Evolutionary conservation across 805 yeast genomes (phyloP), one percentile per base, ranked within the genome.

Genomic region (Myxozyma mucilagina): DNA sequence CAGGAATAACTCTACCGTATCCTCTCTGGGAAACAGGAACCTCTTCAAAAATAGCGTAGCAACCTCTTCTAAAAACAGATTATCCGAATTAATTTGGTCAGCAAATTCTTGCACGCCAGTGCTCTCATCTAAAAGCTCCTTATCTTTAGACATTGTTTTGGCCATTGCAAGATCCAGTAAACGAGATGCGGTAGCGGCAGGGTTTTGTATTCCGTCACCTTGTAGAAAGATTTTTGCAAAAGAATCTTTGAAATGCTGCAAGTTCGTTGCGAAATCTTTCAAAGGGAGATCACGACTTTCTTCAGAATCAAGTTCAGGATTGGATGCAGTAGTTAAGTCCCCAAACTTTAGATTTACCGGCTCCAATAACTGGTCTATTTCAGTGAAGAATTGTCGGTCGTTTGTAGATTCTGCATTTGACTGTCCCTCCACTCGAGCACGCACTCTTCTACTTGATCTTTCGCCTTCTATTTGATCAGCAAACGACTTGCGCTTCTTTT

Each of bases 391-490:
- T 31, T 57, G 53, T 16, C 38, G 42, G 41, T 61, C 65, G 7
- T 43, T 43, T 2, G 44, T 29, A 7, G 53, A 18, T 34, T 67
- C 71, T 5, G 56, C 57, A 4, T 61, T 47, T 7, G 60, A 61
- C 36, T 66, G 66, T 34, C 64, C 71, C 42, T 66, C 64, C 4
- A 57, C 64, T 10, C 71, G 57, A 6, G 72, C 70, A 16, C 69
- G 67, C n/a, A 71, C 71, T 24, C 74, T 59, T 53, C 69, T 69
- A 41, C 68, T 56, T 3, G 61, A 61, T 11, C 67, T 39, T 41
- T 49, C 67, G 20, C 60, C 61, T 16, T 44, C 53, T 9, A 29
- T 38, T 36, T 63, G 53, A 13, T 43, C 60, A 11, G 41, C 45
- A 18, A 53, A 53, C 2, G 63, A 49, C 39, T 66, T 53, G n/a